These are phyloP conservation scores for Chaetomiaceae sp. DNA, from an alignment of 2,329 filamentous ascomycete genomes.

Conservation along the genomic window DNA sequence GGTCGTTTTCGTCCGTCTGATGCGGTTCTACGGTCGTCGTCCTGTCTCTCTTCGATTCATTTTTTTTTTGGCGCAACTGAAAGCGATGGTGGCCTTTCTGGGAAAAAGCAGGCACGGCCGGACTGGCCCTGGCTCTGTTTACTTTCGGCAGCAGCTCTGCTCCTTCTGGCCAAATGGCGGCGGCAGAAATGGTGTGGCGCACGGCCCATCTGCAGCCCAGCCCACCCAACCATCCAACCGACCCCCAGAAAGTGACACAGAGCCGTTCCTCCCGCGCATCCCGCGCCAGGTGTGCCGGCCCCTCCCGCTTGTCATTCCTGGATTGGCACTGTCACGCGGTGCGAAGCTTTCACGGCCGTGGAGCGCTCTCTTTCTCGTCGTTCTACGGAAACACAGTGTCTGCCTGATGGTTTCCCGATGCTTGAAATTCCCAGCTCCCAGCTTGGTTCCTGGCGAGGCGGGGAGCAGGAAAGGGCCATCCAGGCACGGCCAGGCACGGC, in stretches of 20 bases:
- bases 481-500: not conserved
- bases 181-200: slow-evolving; percentile 9
- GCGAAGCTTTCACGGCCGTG: too few relatives aligned
- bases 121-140: slow-evolving; percentile 19
- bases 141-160: slow-evolving; percentile 23
- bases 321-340: too few relatives aligned
- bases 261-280: slow-evolving; percentile 4
- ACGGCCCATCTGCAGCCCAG: slow-evolving; percentile 12
- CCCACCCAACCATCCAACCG: not conserved
- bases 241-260: slow-evolving; percentile 3
- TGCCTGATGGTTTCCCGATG: too few relatives aligned
- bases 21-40: not conserved
- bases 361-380: too few relatives aligned
- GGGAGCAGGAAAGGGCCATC: too few relatives aligned
- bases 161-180: slow-evolving; percentile 12
- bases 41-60: not conserved
- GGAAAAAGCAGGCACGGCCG: slow-evolving; percentile 18
- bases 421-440: too few relatives aligned
- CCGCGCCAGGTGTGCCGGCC: slow-evolving; percentile 6
- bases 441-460: too few relatives aligned
- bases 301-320: slow-evolving; percentile 5
- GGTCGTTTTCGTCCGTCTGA: too few relatives aligned
- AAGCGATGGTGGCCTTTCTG: slow-evolving; percentile 15
- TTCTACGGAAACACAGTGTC: too few relatives aligned
- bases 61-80: slow-evolving; percentile 9